These are phyloP conservation scores for Hanseniaspora thailandica DNA, from an alignment of 805 yeast genomes.

Conservation along the genomic window DNA sequence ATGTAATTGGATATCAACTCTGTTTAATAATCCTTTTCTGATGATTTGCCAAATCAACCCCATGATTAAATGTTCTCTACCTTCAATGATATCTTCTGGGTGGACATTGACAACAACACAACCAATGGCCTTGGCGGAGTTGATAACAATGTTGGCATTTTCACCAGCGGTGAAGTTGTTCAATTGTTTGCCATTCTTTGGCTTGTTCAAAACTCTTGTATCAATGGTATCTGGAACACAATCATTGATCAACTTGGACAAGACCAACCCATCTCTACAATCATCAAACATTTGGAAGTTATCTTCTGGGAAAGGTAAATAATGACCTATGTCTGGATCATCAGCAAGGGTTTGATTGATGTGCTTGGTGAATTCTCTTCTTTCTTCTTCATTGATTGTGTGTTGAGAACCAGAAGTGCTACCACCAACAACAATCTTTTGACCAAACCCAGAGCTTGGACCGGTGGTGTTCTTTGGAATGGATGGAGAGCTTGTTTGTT, in stretches of 20 bases:
- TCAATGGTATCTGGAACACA: conserved; percentile 98
- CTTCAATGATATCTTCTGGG: conserved; percentile 88
- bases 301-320: conserved; percentile 86
- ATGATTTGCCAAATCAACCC: conserved; percentile 96
- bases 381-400: conserved; percentile 93
- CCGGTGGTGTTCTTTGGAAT: conserved; percentile 22
- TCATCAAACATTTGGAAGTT: conserved; percentile 94
- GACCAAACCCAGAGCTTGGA: conserved; percentile 38
- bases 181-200: conserved; percentile 65
- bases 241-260: conserved; percentile 89
- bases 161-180: conserved; percentile 93
- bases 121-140: conserved; percentile 98
- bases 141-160: conserved; percentile 93
- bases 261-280: conserved; percentile 85
- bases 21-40: conserved; percentile 85
- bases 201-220: conserved; percentile 87
- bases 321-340: conserved; percentile 68
- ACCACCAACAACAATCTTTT: conserved; percentile 74
- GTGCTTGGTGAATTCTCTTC: conserved; percentile 90
- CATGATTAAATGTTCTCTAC: conserved; percentile 80
- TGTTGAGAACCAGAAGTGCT: conserved; percentile 87
- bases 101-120: conserved; percentile 97
- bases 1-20: conserved; percentile 89
- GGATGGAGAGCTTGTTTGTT: conserved; percentile 26
- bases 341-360: conserved; percentile 86